Evolutionary conservation across 164 flowering plant genomes (phyloP), one percentile per base, ranked within the genome.

Genomic region (Pachysandra terminalis): DNA sequence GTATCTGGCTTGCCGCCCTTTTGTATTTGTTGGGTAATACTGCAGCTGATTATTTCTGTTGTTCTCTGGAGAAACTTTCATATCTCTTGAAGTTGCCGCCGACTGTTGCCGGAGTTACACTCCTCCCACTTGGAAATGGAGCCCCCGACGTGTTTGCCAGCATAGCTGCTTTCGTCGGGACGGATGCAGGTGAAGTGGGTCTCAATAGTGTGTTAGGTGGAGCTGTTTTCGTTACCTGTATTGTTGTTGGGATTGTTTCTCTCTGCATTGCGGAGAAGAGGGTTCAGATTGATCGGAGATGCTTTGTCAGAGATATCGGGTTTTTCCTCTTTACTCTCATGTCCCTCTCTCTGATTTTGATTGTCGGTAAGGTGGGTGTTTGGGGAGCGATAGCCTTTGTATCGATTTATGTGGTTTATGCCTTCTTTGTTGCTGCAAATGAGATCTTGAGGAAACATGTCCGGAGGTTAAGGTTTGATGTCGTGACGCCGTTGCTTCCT

Each of bases 61-160:
- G 95, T 72, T 90, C 93, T 6, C 67, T 96, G 65, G 96, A 91
- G 84, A 88, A 85, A 77, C 85, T 96, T 15, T 86, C 99, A 0
- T 70, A 59, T 40, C 77, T 93, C 4, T 78, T 96, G 81, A 87
- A 80, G 63, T 71, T 96, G 41, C 86, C 97, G 3, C 95, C 99
- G 0, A 88, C 99, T 0, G 97, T 96, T 56, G 96, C 98, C 8
- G 99, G 99, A n/a, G 99, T 96, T 19, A 66, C 96, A 4, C 82
- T 96, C 27, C 97, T 96, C 67, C 97, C 99, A 0, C 83, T 96
- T 12, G 99, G 99, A 40, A 96, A 96, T 80, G 99, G 99, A 32
- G 97, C 98, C n/a, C 99, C 99, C 0, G 99, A 96, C 80, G 96
- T 96, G 25, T 96, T 96, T 80, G 82, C 99, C 0, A 93, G 98